A percentile compares a stretch with the other conserved stretches of the same genome.
phyloP scores from a whole-genome alignment of 306 rosid species.

The Mimosa pudica region DNA sequence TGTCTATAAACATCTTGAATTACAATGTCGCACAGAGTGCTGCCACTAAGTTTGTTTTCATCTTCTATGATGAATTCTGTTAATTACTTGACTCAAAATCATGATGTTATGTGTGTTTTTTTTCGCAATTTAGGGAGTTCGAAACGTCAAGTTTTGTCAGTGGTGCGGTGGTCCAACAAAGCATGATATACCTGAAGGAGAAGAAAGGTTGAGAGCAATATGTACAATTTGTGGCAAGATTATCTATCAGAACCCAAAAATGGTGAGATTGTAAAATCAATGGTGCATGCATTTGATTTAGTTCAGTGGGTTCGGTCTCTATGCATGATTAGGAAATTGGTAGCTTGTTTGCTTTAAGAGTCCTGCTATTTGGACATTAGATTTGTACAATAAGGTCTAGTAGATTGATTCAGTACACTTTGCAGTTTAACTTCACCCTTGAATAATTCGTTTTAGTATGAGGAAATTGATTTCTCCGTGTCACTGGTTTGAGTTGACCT shows the following conservation, averaged over 20 bases:
- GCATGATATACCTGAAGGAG: conserved; percentile 77
- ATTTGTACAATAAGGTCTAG: not conserved
- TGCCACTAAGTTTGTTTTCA: not conserved
- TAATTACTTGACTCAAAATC: not conserved
- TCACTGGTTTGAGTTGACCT: not conserved
- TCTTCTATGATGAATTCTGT: not conserved
- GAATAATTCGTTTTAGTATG: not conserved
- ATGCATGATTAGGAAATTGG: conserved; percentile 2
- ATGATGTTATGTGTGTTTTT: not conserved
- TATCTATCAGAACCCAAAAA: conserved; percentile 90
- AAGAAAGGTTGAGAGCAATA: conserved; percentile 77
- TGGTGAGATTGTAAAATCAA: conserved; percentile 51
- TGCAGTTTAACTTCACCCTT: not conserved
- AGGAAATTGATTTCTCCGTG: not conserved
- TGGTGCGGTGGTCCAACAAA: conserved; percentile 82
- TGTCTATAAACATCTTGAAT: not conserved
- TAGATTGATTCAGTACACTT: not conserved
- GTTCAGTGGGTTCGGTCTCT: conserved; percentile 11
- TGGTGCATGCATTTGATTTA: conserved; percentile 33
- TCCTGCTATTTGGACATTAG: conserved; percentile 1
- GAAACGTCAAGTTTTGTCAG: conserved; percentile 69
- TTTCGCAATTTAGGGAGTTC: conserved; percentile 54
- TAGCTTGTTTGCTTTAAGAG: not conserved
- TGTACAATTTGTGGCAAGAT: conserved; percentile 82
- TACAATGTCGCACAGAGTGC: not conserved